Percentiles rank a stretch among this genome's conserved stretches.
These are phyloP conservation scores for Candolleomyces efflorescens DNA, from an alignment of 768 basidiomycete species.

Conservation along the genomic window DNA sequence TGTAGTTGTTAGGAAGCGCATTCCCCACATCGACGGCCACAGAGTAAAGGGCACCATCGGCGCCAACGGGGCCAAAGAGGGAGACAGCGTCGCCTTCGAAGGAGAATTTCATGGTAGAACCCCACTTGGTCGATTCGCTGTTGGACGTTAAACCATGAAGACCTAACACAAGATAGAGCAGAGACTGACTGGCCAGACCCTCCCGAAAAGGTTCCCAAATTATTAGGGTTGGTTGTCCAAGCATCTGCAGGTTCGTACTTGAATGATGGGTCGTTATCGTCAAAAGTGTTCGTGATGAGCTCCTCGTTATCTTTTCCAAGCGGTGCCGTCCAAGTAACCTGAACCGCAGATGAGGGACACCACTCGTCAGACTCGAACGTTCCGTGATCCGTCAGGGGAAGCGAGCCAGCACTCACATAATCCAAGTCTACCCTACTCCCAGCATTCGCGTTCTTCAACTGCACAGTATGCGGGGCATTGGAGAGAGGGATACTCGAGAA, in stretches of 20 bases:
- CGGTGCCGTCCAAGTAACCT: conserved; percentile 31
- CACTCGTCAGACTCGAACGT: neutral
- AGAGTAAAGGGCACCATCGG: conserved; percentile 24
- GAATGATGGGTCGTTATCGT: conserved; percentile 35
- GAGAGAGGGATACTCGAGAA: conserved; percentile 30
- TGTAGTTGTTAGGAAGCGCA: conserved; percentile 12
- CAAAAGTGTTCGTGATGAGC: conserved; percentile 21
- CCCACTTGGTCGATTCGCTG: conserved; percentile 15
- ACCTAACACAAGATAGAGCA: neutral
- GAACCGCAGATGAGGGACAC: neutral
- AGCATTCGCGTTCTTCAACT: conserved; percentile 24
- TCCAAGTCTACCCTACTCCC: conserved; percentile 40
- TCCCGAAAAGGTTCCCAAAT: conserved; percentile 38
- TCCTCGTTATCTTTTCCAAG: conserved; percentile 22
- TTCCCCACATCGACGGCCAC: conserved; percentile 24
- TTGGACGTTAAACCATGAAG: neutral
- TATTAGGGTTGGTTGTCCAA: conserved; percentile 30
- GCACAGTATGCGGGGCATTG: conserved; percentile 33
- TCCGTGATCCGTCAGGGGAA: neutral
- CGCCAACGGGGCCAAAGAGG: conserved; percentile 36
- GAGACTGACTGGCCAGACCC: conserved; percentile 40
- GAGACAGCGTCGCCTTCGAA: conserved; percentile 31
- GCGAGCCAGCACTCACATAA: conserved; percentile 29
- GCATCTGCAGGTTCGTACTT: conserved; percentile 24
- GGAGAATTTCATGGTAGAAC: conserved; percentile 18